Conservation (phyloP, 495 filamentous ascomycete genomes). For the Aspergillus kassunensis region DNA sequence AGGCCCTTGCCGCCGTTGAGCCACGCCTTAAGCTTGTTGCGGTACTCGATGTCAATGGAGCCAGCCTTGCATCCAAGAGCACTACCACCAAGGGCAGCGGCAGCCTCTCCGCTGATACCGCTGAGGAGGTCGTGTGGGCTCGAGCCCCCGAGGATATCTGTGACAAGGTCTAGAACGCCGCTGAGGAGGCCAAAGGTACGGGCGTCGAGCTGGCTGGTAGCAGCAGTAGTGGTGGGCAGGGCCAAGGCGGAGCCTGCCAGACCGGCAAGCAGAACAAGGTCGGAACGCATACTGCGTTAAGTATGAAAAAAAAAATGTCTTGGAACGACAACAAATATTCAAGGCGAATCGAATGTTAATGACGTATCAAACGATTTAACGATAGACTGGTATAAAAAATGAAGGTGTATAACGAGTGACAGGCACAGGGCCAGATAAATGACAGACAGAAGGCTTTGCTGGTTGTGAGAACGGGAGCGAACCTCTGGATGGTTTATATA, state of each 20-base stretch:
- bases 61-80: constrained; percentile 37
- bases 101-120: constrained; percentile 35
- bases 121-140: constrained; percentile 22
- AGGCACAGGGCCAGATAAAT: constrained; percentile 21
- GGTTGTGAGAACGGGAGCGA: constrained; percentile 11
- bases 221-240: constrained; percentile 29
- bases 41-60: constrained; percentile 27
- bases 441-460: constrained; percentile 22
- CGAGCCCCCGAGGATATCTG: constrained; percentile 27
- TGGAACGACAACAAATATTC: constrained; percentile 11
- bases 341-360: constrained; percentile 16
- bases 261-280: constrained; percentile 35
- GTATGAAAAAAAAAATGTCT: constrained; percentile 14
- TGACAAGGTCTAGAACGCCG: constrained; percentile 8
- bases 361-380: constrained; percentile 24
- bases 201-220: constrained; percentile 26
- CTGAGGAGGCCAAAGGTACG: constrained; percentile 24
- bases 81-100: constrained; percentile 38
- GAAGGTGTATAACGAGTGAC: constrained; percentile 19
- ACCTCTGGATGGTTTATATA: constrained; percentile 38
- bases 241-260: constrained; percentile 36
- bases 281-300: constrained; percentile 35
- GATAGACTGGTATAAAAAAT: constrained; percentile 35
- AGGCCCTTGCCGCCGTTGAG: constrained; percentile 26
- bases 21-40: constrained; percentile 33